Base-by-base conservation (phyloP, 225 moss, liverwort and hornwort species). In the Pleurozium schreberi region DNA sequence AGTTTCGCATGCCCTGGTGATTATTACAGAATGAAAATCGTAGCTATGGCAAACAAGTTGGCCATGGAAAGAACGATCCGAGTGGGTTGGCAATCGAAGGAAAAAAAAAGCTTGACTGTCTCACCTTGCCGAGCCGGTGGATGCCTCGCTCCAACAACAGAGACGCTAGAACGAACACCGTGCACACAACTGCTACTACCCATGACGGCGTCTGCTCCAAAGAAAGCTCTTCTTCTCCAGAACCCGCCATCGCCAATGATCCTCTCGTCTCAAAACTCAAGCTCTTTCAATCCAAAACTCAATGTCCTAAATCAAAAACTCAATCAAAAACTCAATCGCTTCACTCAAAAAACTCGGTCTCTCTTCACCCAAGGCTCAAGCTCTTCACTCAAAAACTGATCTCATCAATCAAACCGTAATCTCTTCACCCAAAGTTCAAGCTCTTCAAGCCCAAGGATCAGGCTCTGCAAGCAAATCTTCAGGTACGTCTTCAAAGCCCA, bases 181-280 rank as follows among this genome's bases (percentile, higher is more conserved):
- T 89, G 61, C 90, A 90, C 53, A 95, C 95, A 38, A 91, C 70
- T 31, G 97, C 96, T 75, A 99, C 95, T 34, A 92, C 91, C 95
- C 97, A 97, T 43, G 99, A 94, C 26, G 99, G 99, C 50, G 99
- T 96, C 85, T 92, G 89, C 93, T 96, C 95, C 88, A 96, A 64
- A 38, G 92, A 87, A 31, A 76, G 76, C 75, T 90, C 85, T 75
- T 80, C 88, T 7, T 9, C 85, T 52, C 47, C 88, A n/a, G 40
- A 87, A 42, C 47, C 26, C 86, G 88, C 88, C 90, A 93, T 95
- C 92, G 91, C 91, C n/a, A 58, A 26, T 19, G 25, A 21, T 14
- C 85, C 70, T 75, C 67, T 43, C 58, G n/a, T 59, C 57, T 73
- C 76, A 16, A 83, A 40, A 20, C 88, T 55, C 45, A 66, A 66